Base-by-base conservation (phyloP, 1,284 basidiomycete genomes). In the Mycena sp. region DNA sequence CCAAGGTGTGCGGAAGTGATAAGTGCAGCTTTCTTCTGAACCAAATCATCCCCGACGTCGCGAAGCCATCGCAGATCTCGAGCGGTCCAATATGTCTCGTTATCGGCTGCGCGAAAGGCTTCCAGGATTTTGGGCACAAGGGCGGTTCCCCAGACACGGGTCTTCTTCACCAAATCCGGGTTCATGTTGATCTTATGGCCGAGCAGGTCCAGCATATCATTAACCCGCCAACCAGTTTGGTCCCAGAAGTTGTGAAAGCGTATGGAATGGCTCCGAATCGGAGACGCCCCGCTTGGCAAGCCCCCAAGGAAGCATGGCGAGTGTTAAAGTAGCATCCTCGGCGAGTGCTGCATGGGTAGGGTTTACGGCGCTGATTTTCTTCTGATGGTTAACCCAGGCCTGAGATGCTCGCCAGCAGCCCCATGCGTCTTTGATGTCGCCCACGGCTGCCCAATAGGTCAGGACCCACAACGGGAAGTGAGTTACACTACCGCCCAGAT, bases 1-100 rank as follows among this genome's bases (percentile, higher is more conserved):
- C 45, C 56, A 19, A 58, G 56, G 23, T 58, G 56, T 10, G n/a
- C 46, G 6, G 37, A 35, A 6, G 56, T 38, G 46, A 50, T 38
- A 3, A 58, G 25, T 23, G 17, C 40, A 6, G 32, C 45, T 35
- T 14, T 12, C 26, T 48, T 48, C 10, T 46, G 32, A 19, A 40
- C 35, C 44, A 58, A 38, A 4, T 49, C 56, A 26, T 58, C 56
- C 5, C n/a, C 56, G 32, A 41, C 16, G 25, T 49, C 56, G 35
- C 45, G 19, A 28, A 58, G 14, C 56, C 56, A 58, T 16, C 46
- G 35, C 28, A 40, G 43, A 17, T 48, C 30, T 2, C 21, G 25
- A 6, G 28, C 46, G 21, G 44, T 32, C 46, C 46, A 49, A 17
- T 38, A 28, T 17, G 46, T 58, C 14, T 14, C 56, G 17, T 2